phyloP scores from a whole-genome alignment of 441 rosid genomes.

The Arabidopsis hybrid region DNA sequence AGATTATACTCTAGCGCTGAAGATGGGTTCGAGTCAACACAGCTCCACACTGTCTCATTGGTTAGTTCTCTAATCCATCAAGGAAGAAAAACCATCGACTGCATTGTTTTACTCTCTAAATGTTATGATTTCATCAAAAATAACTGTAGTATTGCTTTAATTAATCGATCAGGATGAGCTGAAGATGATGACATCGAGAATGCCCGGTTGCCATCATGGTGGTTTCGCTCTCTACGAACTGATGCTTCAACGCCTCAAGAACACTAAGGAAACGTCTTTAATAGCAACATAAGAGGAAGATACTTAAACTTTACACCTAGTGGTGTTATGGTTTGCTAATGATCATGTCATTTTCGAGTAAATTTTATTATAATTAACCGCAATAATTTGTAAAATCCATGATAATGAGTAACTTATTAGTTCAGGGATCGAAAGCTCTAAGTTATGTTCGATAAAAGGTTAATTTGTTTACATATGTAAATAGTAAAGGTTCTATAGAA shows the following conservation, averaged over 20 bases:
- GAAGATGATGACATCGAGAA: slow-evolving; percentile 67
- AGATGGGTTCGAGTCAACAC: slow-evolving; percentile 91
- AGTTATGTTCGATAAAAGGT: too few relatives aligned
- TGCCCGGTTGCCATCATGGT: slow-evolving; percentile 98
- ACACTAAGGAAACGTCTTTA: slow-evolving; percentile 8
- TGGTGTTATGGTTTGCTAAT: background rate
- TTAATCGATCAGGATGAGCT: slow-evolving; percentile 58
- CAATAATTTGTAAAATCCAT: background rate
- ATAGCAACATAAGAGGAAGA: background rate
- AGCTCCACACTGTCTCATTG: slow-evolving; percentile 74
- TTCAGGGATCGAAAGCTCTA: too few relatives aligned
- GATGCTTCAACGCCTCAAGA: slow-evolving; percentile 64
- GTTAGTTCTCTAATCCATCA: slow-evolving; percentile 46
- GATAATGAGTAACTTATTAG: background rate
- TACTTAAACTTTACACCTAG: background rate
- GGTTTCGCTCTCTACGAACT: slow-evolving; percentile 80
- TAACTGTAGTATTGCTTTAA: background rate
- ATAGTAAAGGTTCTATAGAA: too few relatives aligned
- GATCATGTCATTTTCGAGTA: background rate
- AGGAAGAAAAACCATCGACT: background rate
- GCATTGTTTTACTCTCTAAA: background rate
- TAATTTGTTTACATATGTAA: too few relatives aligned
- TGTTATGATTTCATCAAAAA: background rate
- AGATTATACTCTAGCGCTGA: slow-evolving; percentile 72
- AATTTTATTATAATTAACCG: too few relatives aligned